Evolutionary conservation across 2,329 filamentous ascomycete species (phyloP), one percentile per base, ranked within the genome.

Genomic region (Graphiopsis chlorocephala): DNA sequence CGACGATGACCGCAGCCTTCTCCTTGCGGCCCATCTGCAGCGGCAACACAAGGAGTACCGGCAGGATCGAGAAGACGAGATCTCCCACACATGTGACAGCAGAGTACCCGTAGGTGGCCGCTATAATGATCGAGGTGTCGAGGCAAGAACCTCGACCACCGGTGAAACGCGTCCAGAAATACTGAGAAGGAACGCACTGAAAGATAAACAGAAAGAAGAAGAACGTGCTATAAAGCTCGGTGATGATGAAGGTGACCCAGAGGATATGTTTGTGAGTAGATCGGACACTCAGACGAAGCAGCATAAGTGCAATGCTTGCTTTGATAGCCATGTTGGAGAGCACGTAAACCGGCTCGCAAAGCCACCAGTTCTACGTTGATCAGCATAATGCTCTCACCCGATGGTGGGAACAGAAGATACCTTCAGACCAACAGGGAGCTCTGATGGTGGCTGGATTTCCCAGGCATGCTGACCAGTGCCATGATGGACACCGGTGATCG

Each of bases 321-420:
- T 69, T 69, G 64, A 69, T 64, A 25, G 66, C 66, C 67, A 69
- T 69, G 56, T 69, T 68, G 33, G 67, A 69, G 10, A 69, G 57
- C 4, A 69, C 67, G 50, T 67, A 69, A 4, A 66, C 45, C 7
- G 66, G 66, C 35, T 69, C 67, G 33, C 67, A 78, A 25, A 79
- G 82, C 57, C 80, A 84, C 69, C 73, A 68, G 47, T 52, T 52
- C 59, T 61, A 29, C 10, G 8, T 6, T 38, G 17, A 17, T 61
- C 31, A 52, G 59, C 20, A 12, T 23, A 10, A 0, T n/a, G 17
- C 7, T 38, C 20, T 38, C 8, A 3, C n/a, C 17, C n/a, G n/a
- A n/a, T n/a, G n/a, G n/a, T n/a, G n/a, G n/a, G 53, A 7, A 56
- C 10, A 20, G 11, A 17, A 38, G 35, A 33, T 65, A 61, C 65